These are phyloP conservation scores for Talaromyces amestolkiae DNA, from an alignment of 2,329 filamentous ascomycete species.

Conservation along the genomic window DNA sequence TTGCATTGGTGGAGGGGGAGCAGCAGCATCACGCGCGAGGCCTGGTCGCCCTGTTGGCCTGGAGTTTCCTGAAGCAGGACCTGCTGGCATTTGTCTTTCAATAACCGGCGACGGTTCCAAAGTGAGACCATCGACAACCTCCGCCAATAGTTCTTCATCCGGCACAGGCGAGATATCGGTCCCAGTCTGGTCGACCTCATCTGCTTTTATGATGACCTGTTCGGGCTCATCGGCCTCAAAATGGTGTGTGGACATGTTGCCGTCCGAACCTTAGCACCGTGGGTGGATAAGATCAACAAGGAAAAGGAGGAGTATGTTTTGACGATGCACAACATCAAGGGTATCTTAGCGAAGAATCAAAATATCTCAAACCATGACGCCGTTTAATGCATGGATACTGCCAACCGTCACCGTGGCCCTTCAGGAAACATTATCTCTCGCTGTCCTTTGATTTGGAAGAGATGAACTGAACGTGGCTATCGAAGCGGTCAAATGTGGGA, in stretches of 20 bases:
- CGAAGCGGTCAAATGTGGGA: constrained; percentile 9
- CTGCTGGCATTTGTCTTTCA: constrained; percentile 9
- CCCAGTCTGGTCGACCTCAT: constrained; percentile 50
- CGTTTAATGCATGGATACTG: constrained; percentile 6
- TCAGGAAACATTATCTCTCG: constrained; percentile 2
- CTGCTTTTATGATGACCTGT: constrained; percentile 48
- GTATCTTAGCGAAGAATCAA: constrained; percentile 18
- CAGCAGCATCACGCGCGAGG: constrained; percentile 36
- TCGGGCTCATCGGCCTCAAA: constrained; percentile 29
- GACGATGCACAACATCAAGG: constrained; percentile 20
- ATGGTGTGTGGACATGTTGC: constrained; percentile 28
- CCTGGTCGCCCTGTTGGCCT: constrained; percentile 33
- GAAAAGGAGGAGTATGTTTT: constrained; percentile 1
- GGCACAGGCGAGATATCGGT: constrained; percentile 47
- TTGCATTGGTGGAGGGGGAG: constrained; percentile 44
- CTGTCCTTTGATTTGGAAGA: not conserved
- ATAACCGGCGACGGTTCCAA: constrained; percentile 31
- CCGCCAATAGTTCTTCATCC: constrained; percentile 44
- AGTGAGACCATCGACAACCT: constrained; percentile 39
- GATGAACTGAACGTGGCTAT: not conserved
- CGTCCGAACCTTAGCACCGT: not conserved
- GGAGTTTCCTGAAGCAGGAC: constrained; percentile 20
- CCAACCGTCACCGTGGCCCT: constrained; percentile 2
- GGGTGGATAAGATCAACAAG: not conserved
- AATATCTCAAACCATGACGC: constrained; percentile 11